Evolutionary conservation across 371 early-diverging fungal species (phyloP), one percentile per base, ranked within the genome.

Genomic region (Conidiobolus coronatus): DNA sequence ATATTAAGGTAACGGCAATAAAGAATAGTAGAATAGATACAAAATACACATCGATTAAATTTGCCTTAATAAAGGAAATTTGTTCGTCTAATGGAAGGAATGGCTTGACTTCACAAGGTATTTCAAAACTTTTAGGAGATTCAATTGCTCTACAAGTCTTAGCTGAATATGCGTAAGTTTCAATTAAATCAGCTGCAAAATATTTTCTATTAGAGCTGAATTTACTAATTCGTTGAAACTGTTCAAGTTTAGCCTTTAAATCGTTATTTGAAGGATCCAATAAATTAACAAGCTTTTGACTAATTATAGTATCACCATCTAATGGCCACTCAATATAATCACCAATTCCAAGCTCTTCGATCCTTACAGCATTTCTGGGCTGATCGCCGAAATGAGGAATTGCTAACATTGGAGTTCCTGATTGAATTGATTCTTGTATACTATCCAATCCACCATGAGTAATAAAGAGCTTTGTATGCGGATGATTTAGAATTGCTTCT

Each of bases 371-470:
- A 18, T 43, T 50, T 1, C 24, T 21, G 8, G 45, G 45, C 39
- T 50, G 50, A 17, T 50, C 50, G 1, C 23, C 43, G 15, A 50
- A 23, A 2, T n/a, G 15, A 1, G 50, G 44, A 34, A 50, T 5
- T 5, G 22, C 23, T 24, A 44, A 19, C 1, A 50, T 50, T 2
- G 50, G 50, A 9, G 44, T 44, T 5, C 44, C 50, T 4, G 50
- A 20, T 9, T 19, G 8, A 11, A 50, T n/a, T 3, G 38, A 12
- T 50, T 50, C 50, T 18, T 36, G 38, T 1, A 40, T 42, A 2
- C 38, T 37, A 4, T 37, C 50, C 1, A 50, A 8, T 18, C 50
- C 50, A 24, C 50, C 41, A 33, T 50, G 50, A 24, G 44, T 38
- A 12, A 50, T 37, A 21, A 50, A 50, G 5, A 40, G 5, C 19